A percentile compares a stretch with the other conserved stretches of the same genome.
Evolutionary conservation across 2,329 filamentous ascomycete species (phyloP).

Genomic region (Xylaria sp.): DNA sequence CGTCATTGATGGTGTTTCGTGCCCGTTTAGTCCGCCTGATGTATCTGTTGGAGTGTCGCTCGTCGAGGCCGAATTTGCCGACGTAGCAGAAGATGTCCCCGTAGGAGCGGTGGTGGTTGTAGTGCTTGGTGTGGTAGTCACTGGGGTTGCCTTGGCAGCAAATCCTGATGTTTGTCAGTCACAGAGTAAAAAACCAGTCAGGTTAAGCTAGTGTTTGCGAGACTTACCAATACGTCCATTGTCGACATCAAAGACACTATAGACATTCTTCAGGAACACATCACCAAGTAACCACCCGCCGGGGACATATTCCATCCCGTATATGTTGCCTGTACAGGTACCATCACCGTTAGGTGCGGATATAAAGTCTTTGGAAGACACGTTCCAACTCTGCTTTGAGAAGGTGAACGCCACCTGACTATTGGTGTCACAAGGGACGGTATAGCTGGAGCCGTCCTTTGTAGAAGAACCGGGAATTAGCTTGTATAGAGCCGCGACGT

Average conservation of each 20-base stretch:
- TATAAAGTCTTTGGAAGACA: conserved; percentile 79
- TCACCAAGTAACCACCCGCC: conserved; percentile 84
- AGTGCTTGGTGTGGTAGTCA: conserved; percentile 22
- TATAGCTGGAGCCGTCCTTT: conserved; percentile 69
- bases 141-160: conserved; percentile 48
- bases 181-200: too few species aligned
- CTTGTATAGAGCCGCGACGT: conserved; percentile 74
- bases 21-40: conserved; percentile 50
- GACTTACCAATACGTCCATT: conserved; percentile 68
- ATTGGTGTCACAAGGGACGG: conserved; percentile 76
- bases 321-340: conserved; percentile 76
- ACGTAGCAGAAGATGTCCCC: conserved; percentile 40
- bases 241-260: conserved; percentile 84
- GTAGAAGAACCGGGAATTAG: conserved; percentile 70
- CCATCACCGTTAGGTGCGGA: conserved; percentile 56
- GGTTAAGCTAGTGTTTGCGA: neutral
- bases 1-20: conserved; percentile 50
- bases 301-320: conserved; percentile 74
- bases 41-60: conserved; percentile 31
- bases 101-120: conserved; percentile 33
- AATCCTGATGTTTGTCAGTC: conserved; percentile 48
- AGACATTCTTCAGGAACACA: conserved; percentile 90
- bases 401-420: conserved; percentile 72
- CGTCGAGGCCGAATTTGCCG: conserved; percentile 31
- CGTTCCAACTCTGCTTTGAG: conserved; percentile 71